Percentiles rank a stretch among this genome's conserved stretches.
Evolutionary conservation across 179 eudicot species (phyloP).

Genomic region (Silene vulgaris): DNA sequence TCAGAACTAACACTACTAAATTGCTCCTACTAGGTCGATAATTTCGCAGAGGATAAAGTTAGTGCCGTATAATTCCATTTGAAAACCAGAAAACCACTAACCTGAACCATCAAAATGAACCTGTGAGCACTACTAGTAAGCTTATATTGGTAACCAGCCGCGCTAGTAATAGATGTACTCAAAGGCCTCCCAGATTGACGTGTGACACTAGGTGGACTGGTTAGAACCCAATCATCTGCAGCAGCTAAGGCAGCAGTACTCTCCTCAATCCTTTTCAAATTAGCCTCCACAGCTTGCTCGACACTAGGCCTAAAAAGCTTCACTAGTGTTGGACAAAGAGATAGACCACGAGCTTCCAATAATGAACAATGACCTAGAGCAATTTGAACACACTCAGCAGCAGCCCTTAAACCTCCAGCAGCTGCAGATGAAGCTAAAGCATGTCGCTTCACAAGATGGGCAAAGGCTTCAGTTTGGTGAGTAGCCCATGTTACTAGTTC

Average conservation of each 20-base stretch:
- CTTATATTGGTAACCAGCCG: conserved; percentile 59
- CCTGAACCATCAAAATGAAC: conserved; percentile 91
- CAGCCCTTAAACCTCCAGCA: conserved; percentile 94
- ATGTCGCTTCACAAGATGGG: conserved; percentile 81
- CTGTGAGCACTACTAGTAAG: conserved; percentile 97
- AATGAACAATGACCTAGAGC: conserved; percentile 92
- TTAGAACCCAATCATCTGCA: conserved; percentile 93
- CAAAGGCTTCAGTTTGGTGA: conserved; percentile 81
- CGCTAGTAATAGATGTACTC: conserved; percentile 38
- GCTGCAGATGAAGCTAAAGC: conserved; percentile 98
- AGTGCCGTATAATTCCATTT: not conserved
- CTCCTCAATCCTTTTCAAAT: conserved; percentile 89
- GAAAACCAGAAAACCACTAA: conserved; percentile 27
- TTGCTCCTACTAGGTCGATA: not conserved
- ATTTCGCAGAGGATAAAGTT: not conserved
- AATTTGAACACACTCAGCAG: conserved; percentile 98
- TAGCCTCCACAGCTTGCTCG: conserved; percentile 94
- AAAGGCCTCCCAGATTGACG: conserved; percentile 69
- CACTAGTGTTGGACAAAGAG: conserved; percentile 88
- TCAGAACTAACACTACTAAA: not conserved
- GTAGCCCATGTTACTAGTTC: conserved; percentile 98
- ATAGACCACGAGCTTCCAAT: conserved; percentile 84
- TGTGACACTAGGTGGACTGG: conserved; percentile 43
- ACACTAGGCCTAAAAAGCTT: conserved; percentile 87
- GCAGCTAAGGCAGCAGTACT: conserved; percentile 96